A percentile compares a stretch with the other conserved stretches of the same genome.
These are phyloP conservation scores for Berkeleyomyces basicola DNA, from an alignment of 2,329 filamentous ascomycete genomes.

Conservation along the genomic window DNA sequence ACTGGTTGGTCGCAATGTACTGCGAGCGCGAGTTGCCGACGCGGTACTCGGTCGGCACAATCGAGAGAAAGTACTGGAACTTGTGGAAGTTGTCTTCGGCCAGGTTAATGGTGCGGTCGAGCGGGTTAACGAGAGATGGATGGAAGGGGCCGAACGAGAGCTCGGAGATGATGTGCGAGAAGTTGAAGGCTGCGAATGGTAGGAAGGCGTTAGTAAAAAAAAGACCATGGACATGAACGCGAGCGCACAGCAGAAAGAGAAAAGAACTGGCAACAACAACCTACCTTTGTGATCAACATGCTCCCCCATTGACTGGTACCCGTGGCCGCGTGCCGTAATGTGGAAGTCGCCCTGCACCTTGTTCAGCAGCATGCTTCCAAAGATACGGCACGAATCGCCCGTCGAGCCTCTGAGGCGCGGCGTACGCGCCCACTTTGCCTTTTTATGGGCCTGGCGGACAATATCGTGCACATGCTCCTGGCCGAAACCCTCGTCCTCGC, in stretches of 20 bases:
- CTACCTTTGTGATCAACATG: constrained; percentile 71
- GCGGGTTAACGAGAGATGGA: constrained; percentile 79
- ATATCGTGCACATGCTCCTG: constrained; percentile 90
- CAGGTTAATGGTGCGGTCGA: constrained; percentile 72
- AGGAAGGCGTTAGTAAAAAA: constrained; percentile 15
- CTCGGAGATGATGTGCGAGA: constrained; percentile 90
- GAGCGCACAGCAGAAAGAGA: background rate
- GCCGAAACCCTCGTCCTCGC: constrained; percentile 48
- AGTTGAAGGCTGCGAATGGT: constrained; percentile 61
- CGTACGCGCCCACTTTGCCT: constrained; percentile 57
- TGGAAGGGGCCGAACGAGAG: constrained; percentile 96
- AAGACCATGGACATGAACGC: background rate
- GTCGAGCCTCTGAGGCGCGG: constrained; percentile 41
- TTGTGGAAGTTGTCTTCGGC: constrained; percentile 75
- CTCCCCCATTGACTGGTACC: constrained; percentile 61
- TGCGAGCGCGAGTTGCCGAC: constrained; percentile 28
- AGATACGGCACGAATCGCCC: constrained; percentile 72
- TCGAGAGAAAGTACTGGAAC: constrained; percentile 92
- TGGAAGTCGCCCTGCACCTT: constrained; percentile 98
- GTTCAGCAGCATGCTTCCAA: constrained; percentile 77
- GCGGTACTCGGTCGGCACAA: constrained; percentile 89
- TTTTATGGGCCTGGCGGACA: constrained; percentile 48
- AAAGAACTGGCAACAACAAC: constrained; percentile 19
- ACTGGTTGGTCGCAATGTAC: constrained; percentile 73
- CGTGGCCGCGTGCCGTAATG: constrained; percentile 86